Evolutionary conservation across 257 asterid species (phyloP).

Genomic region (Verbascum thapsus): DNA sequence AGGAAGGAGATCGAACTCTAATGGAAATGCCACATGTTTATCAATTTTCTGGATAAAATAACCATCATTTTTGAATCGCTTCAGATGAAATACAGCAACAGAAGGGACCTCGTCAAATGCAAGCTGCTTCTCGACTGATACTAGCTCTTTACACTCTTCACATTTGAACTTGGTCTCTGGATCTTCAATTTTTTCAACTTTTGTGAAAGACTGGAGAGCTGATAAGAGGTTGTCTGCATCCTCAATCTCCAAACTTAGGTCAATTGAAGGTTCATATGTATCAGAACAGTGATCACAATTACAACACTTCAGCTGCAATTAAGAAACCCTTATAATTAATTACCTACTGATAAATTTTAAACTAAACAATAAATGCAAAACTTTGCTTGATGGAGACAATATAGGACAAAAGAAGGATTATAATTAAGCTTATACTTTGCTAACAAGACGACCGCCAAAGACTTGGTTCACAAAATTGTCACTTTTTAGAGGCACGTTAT

Average conservation of each 20-base stretch:
- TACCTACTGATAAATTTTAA: conserved; percentile 10
- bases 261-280: conserved; percentile 78
- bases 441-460: conserved; percentile 57
- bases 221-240: conserved; percentile 53
- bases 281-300: conserved; percentile 82
- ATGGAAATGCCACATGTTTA: conserved; percentile 71
- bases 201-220: conserved; percentile 88
- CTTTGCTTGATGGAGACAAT: neutral
- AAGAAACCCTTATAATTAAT: neutral
- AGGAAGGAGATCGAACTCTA: conserved; percentile 68
- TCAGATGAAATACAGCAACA: conserved; percentile 76
- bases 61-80: conserved; percentile 89
- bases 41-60: conserved; percentile 75
- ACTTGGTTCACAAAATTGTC: conserved; percentile 46
- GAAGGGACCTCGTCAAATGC: conserved; percentile 67
- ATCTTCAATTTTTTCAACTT: conserved; percentile 82
- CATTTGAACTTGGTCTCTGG: conserved; percentile 78
- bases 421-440: conserved; percentile 41
- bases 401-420: neutral
- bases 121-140: conserved; percentile 78
- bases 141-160: conserved; percentile 79
- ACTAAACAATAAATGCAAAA: neutral
- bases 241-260: conserved; percentile 90
- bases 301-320: conserved; percentile 74
- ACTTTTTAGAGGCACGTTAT: conserved; percentile 8